Base-by-base conservation (phyloP, 352 stramenopile species). In the Hyaloperonospora brassicae region DNA sequence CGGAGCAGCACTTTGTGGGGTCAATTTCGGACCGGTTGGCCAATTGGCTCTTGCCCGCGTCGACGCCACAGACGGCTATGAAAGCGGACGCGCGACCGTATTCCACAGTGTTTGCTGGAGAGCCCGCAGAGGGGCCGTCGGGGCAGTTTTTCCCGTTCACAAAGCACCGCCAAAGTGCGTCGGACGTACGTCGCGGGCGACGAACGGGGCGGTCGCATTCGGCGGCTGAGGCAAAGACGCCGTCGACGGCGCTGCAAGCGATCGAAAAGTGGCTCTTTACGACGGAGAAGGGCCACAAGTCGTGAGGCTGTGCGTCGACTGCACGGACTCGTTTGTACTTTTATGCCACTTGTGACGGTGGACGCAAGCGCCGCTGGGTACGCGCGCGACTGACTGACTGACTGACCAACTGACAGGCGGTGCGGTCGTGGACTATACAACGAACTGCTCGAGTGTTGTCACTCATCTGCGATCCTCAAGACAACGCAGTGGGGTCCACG, bases 211-310 rank as follows among this genome's bases (percentile, higher is more conserved):
- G 62, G 27, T 13, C 52, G 10, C 17, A 40, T 47, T 47, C 50
- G 30, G 14, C 51, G 2, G 44, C 52, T 24, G 27, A 47, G 41
- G 60, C 66, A 43, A 72, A 70, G 4, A 59, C 66, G 5, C 27
- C 27, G 27, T 54, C 72, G 13, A 68, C 70, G 6, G 22, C 68
- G 1, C 44, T 80, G 7, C 62, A 71, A 57, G 57, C 64, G 1
- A 66, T 86, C 13, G 69, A 84, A 42, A 70, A 86, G 41, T 84
- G 73, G 73, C 52, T 86, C 12, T 86, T 82, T 47, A 72, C 61
- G 0, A 72, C 61, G 0, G 68, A 80, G 14, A 69, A 67, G 24
- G 66, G 76, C 23, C 64, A 66, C 27, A 76, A 69, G 2, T 55
- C 62, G 36, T 62, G 55, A 56, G 60, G 65, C 1, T 64, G 35